Base-by-base conservation (phyloP, 139 green algal genomes). In the Desmodesmus armatus region DNA sequence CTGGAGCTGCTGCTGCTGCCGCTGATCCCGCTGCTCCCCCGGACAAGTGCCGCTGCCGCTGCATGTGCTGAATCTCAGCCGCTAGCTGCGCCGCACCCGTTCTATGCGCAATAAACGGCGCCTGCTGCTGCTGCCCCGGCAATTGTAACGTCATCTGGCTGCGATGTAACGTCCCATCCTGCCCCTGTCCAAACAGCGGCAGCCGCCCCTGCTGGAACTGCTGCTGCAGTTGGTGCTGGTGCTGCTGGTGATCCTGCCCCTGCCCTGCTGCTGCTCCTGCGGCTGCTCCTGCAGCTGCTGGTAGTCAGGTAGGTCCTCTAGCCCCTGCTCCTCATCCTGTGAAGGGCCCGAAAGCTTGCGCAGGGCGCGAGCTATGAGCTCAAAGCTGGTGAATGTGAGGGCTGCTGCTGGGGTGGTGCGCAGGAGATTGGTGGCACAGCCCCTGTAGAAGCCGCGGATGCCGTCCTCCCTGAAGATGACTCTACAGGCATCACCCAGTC, bases 371-470 rank as follows among this genome's bases (percentile, higher is more conserved):
- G 92, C 89, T 5, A 99, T 96, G 6, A 99, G 85, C 91, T 99
- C 97, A 84, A 98, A 99, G 53, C 84, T 95, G 2, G 97, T 99
- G 90, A 99, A 99, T 11, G 97, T 99, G 37, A 99, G 93, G 11
- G 98, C 97, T 27, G 97, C 97, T 9, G 97, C 96, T 19, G 97
- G 97, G 1, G 96, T 99, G 19, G 97, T 99, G 19, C 97, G 90
- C 67, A 98, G 35, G 49, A 99, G 92, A 91, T 99, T 99, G 15
- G 87, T 95, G 17, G 66, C 85, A 47, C 85, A 91, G 37, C 92
- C 93, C 13, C 93, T 53, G 86, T 97, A 97, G 80, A 97, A 96
- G 41, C 89, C 92, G 0, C 63, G 73, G 17, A 92, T n/a, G 11
- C 93, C 93, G 47, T 94, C 93, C 86, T 96, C 93, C 25, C 35